These are phyloP conservation scores for Gloeopeniophorella convolvens DNA, from an alignment of 768 basidiomycete genomes.

Conservation along the genomic window DNA sequence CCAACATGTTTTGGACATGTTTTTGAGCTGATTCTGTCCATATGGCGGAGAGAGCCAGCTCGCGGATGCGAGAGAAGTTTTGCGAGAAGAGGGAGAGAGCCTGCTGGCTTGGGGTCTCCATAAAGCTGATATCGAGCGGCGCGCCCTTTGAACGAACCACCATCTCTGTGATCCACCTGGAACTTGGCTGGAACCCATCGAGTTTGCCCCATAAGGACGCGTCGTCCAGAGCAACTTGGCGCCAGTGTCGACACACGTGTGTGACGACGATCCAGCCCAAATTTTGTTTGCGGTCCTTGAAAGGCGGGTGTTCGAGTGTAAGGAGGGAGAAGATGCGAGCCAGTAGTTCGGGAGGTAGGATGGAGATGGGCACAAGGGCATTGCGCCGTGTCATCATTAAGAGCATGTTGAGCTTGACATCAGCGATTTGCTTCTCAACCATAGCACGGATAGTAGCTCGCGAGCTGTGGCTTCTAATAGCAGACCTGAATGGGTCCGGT, in stretches of 20 bases:
- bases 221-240: conserved; percentile 10
- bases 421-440: conserved; percentile 1
- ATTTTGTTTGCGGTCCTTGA: neutral
- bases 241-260: conserved; percentile 17
- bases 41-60: no score
- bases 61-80: no score
- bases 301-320: neutral
- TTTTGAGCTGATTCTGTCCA: no score
- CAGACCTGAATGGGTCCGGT: neutral
- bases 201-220: conserved; percentile 7
- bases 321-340: conserved; percentile 4
- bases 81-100: neutral
- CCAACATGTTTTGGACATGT: no score
- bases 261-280: conserved; percentile 13
- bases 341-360: conserved; percentile 14
- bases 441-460: neutral
- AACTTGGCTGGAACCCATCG: neutral
- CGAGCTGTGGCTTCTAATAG: neutral
- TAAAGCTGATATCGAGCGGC: neutral
- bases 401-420: neutral
- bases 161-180: conserved; percentile 1
- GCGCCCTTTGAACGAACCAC: neutral
- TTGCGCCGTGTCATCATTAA: conserved; percentile 5
- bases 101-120: neutral
- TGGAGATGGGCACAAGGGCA: conserved; percentile 1